A percentile compares a stretch with the other conserved stretches of the same genome.
Conservation (phyloP, 1,284 basidiomycete genomes). For the Apiotrichum siamense region DNA sequence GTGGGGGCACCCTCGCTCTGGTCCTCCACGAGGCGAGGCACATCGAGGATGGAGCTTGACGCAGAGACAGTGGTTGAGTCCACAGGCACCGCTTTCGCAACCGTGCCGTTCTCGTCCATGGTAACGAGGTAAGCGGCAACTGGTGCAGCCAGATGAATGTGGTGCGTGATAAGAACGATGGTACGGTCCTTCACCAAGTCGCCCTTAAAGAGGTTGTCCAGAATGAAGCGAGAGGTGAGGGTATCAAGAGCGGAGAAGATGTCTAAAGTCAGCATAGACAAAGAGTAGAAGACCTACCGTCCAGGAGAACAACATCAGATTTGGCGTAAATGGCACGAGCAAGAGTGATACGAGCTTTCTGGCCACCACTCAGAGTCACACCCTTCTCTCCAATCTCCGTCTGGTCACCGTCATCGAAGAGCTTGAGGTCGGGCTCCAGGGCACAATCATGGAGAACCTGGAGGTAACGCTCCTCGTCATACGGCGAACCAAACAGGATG, state of each 20-base stretch:
- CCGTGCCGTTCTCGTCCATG: slow-evolving; percentile 53
- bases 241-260: slow-evolving; percentile 52
- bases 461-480: slow-evolving; percentile 53
- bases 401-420: slow-evolving; percentile 66
- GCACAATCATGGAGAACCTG: slow-evolving; percentile 60
- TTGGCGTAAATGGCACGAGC: slow-evolving; percentile 64
- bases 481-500: slow-evolving; percentile 54
- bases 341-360: slow-evolving; percentile 61
- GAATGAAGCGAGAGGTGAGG: slow-evolving; percentile 67
- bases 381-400: slow-evolving; percentile 56
- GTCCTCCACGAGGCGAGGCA: slow-evolving; percentile 18
- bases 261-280: slow-evolving; percentile 46
- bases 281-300: slow-evolving; percentile 31
- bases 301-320: slow-evolving; percentile 57
- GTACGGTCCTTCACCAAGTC: slow-evolving; percentile 64
- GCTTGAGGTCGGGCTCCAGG: slow-evolving; percentile 57
- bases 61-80: slow-evolving; percentile 21
- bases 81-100: slow-evolving; percentile 38
- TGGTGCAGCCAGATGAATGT: slow-evolving; percentile 60
- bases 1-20: slow-evolving; percentile 32
- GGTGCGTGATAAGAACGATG: slow-evolving; percentile 68
- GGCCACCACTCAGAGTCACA: slow-evolving; percentile 59
- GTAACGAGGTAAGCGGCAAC: slow-evolving; percentile 61
- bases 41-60: slow-evolving; percentile 12
- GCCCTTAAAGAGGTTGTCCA: slow-evolving; percentile 66